A percentile compares a stretch with the other conserved stretches of the same genome.
Evolutionary conservation across 345 rosid species (phyloP).

Genomic region (Hypericum androsaemum): DNA sequence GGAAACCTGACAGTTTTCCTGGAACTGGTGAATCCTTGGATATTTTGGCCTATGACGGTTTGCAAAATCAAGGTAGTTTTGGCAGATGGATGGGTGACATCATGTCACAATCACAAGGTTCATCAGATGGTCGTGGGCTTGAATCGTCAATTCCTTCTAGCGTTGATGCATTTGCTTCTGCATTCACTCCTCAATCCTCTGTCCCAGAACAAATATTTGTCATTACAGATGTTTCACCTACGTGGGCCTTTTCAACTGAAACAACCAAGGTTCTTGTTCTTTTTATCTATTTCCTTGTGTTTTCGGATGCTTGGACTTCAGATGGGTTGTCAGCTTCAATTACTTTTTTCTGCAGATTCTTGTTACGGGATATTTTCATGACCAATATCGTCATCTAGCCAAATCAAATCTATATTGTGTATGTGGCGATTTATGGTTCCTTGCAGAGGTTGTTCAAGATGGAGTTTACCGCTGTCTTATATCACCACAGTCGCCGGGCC

Average conservation of each 20-base stretch:
- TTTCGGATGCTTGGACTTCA: not conserved
- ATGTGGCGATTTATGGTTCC: slow-evolving; percentile 55
- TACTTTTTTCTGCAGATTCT: slow-evolving; percentile 42
- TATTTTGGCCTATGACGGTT: slow-evolving; percentile 37
- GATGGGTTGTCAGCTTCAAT: not conserved
- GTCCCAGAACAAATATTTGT: slow-evolving; percentile 47
- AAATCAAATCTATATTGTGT: slow-evolving; percentile 56
- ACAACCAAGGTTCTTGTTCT: slow-evolving; percentile 61
- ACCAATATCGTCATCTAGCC: slow-evolving; percentile 40
- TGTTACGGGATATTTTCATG: slow-evolving; percentile 58
- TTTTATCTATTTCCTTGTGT: not conserved
- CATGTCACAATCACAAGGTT: slow-evolving; percentile 39
- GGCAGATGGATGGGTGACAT: slow-evolving; percentile 68
- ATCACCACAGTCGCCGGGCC: slow-evolving; percentile 57
- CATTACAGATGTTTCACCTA: slow-evolving; percentile 73
- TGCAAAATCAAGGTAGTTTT: slow-evolving; percentile 76
- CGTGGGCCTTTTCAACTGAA: slow-evolving; percentile 73
- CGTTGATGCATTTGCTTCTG: slow-evolving; percentile 34
- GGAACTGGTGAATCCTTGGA: slow-evolving; percentile 34
- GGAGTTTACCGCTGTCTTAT: slow-evolving; percentile 86
- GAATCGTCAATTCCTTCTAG: slow-evolving; percentile 38
- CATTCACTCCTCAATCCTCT: slow-evolving; percentile 24
- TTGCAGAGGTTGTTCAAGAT: slow-evolving; percentile 50
- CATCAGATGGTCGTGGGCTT: slow-evolving; percentile 35
- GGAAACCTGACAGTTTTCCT: slow-evolving; percentile 20